Evolutionary conservation across 2,329 filamentous ascomycete species (phyloP), one percentile per base, ranked within the genome.

Genomic region (Colletotrichum nymphaeae): DNA sequence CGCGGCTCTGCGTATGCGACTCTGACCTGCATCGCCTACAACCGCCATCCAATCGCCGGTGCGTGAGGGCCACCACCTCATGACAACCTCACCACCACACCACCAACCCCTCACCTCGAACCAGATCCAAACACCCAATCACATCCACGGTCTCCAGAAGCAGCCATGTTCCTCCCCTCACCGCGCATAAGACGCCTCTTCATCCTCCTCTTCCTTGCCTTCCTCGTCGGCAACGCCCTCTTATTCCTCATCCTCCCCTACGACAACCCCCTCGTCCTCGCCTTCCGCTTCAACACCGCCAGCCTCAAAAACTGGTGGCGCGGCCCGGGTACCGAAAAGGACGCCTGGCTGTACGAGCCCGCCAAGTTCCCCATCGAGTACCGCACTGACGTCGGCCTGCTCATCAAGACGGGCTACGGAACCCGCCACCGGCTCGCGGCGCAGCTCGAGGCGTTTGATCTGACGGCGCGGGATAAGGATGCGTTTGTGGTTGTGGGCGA

Each of bases 341-440:
- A 87, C 69, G 82, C 83, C 35, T 87, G 85, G 83, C 79, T 88
- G 22, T 81, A 80, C 75, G 75, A 79, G 75, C 75, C 80, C 63
- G 81, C 82, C n/a, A 75, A 74, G n/a, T 84, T 84, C 67, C 82
- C 85, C 4, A 79, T 89, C 68, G 82, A 88, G 68, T 79, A 86
- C 46, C 79, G 80, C 64, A 80, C 80, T 49, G 88, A 90, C 67
- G 83, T 89, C 8, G 86, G 84, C 37, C 82, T 88, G 74, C 83
- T 90, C 63, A 80, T 90, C 75, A 90, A 90, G 80, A 89, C 88
- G 5, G 88, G 88, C 35, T 90, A 88, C 77, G 88, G 88, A 67
- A 89, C 88, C 22, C 84, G 84, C 59, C 79, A 85, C 63, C 84
- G 88, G 16, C 81, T 90, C 32, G 79, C 83, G 5, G 83, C 84